phyloP scores from a whole-genome alignment of 345 rosid species.

The Arabis hirsuta region DNA sequence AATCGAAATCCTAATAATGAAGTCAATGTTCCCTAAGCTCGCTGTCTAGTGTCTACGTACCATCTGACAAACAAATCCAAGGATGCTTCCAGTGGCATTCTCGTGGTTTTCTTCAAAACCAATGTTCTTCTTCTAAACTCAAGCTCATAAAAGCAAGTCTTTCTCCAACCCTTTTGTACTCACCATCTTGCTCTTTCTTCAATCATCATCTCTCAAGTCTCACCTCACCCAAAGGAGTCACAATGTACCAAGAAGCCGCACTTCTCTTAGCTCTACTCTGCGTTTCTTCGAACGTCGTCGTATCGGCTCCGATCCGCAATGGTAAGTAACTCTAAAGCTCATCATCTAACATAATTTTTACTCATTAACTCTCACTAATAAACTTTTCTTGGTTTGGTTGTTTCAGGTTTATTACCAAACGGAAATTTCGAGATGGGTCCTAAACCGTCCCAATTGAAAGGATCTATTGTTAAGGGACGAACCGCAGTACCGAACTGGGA shows the following conservation, averaged over 20 bases:
- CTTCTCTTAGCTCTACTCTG: slow-evolving; percentile 48
- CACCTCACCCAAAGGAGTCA: neutral
- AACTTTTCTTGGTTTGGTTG: slow-evolving; percentile 6
- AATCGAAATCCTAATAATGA: slow-evolving; percentile 27
- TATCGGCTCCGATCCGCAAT: slow-evolving; percentile 45
- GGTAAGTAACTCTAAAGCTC: slow-evolving; percentile 43
- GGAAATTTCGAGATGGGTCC: slow-evolving; percentile 86
- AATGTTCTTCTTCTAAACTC: slow-evolving; percentile 40
- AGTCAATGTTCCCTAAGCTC: slow-evolving; percentile 34
- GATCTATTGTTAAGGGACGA: slow-evolving; percentile 54
- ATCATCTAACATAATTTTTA: neutral
- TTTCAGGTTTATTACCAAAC: slow-evolving; percentile 78
- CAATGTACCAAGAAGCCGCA: slow-evolving; percentile 52
- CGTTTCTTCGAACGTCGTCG: slow-evolving; percentile 42
- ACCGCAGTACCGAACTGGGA: slow-evolving; percentile 75
- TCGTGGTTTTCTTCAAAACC: slow-evolving; percentile 34
- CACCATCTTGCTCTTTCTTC: neutral
- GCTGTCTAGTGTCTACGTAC: slow-evolving; percentile 28
- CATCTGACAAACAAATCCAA: slow-evolving; percentile 24
- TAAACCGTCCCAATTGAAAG: slow-evolving; percentile 59
- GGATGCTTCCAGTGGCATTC: slow-evolving; percentile 52
- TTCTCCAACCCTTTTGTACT: neutral
- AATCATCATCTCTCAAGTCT: neutral
- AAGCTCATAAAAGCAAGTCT: slow-evolving; percentile 43
- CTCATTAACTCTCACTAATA: neutral